Evolutionary conservation across 306 rosid species (phyloP), one percentile per base, ranked within the genome.

Genomic region (Cicer arietinum): DNA sequence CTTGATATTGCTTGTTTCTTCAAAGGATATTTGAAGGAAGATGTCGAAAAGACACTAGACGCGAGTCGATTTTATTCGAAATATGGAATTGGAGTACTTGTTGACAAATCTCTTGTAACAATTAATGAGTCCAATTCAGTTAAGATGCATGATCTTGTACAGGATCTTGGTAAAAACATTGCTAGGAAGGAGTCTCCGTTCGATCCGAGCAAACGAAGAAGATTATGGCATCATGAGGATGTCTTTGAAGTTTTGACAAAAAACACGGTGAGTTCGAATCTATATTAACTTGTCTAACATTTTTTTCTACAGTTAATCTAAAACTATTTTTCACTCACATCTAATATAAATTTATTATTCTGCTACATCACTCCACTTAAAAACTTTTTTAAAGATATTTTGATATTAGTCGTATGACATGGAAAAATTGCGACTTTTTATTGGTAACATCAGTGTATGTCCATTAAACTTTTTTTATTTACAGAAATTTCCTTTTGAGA

Each of bases 1-100:
- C 83, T 86, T 14, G 80, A 83, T 4, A 75, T 83, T 43, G 87
- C 87, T 46, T 81, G 85, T 43, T 86, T 86, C 73, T 81, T 86
- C 10, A 71, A 47, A 8, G 87, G 82, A 0, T 1, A 40, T 11
- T 0, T 0, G 2, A 6, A n/a, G 72, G 66, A 25, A 0, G 41
- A 50, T 66, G 79, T 81, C 1, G 65, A 35, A 3, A 39, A 71
- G 10, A 16, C 77, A 54, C 35, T 83, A 1, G 71, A 81, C 3
- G 45, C 12, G 12, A 62, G 67, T 22, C 67, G 35, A 0, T 75
- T 73, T 6, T 43, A 7, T 16, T 7, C 80, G 35, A 50, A 44
- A 1, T 67, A 67, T 46, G 79, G 83, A 0, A 74, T 81, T 22
- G 71, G 52, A 46, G 43, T 54, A 3, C 81, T 81, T 4, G 18